A percentile compares a stretch with the other conserved stretches of the same genome.
Evolutionary conservation across 208 protist species (phyloP).

Genomic region (Lotmaria passim): DNA sequence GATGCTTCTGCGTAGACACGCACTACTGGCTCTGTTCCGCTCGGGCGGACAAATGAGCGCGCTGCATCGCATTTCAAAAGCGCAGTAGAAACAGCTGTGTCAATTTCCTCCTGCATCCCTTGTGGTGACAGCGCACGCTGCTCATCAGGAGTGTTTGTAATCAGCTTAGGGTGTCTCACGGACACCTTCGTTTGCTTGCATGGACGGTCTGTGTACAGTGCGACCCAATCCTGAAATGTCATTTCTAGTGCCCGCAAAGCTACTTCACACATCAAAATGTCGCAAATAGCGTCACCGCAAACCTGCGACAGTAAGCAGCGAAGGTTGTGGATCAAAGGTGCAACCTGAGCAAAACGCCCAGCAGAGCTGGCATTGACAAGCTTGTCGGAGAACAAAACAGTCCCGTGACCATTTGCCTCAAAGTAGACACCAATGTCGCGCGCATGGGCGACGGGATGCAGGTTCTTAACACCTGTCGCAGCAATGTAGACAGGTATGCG

Average conservation of each 20-base stretch:
- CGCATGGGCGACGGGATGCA: constrained; percentile 90
- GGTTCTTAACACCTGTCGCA: constrained; percentile 94
- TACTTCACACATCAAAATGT: constrained; percentile 79
- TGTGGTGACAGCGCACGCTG: constrained; percentile 50
- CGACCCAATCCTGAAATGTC: constrained; percentile 49
- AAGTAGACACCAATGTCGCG: constrained; percentile 96
- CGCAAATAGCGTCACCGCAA: constrained; percentile 88
- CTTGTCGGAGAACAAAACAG: constrained; percentile 77
- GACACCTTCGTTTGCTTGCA: constrained; percentile 62
- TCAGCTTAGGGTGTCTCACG: constrained; percentile 51
- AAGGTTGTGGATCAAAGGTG: constrained; percentile 4
- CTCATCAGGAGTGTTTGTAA: constrained; percentile 83
- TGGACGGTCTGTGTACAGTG: constrained; percentile 68
- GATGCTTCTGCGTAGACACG: constrained; percentile 88
- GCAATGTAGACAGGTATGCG: constrained; percentile 56
- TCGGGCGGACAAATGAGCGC: constrained; percentile 92
- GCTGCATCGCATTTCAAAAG: constrained; percentile 20
- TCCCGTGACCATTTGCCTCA: constrained; percentile 97
- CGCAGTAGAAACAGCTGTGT: constrained; percentile 54
- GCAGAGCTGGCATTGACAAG: not conserved
- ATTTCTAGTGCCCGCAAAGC: constrained; percentile 51
- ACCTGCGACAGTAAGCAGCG: constrained; percentile 69
- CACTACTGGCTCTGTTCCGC: constrained; percentile 95
- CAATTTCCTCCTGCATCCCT: constrained; percentile 85
- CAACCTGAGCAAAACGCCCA: too few species aligned